Conservation (phyloP, 257 asterid genomes). For the Plantago elongata region DNA sequence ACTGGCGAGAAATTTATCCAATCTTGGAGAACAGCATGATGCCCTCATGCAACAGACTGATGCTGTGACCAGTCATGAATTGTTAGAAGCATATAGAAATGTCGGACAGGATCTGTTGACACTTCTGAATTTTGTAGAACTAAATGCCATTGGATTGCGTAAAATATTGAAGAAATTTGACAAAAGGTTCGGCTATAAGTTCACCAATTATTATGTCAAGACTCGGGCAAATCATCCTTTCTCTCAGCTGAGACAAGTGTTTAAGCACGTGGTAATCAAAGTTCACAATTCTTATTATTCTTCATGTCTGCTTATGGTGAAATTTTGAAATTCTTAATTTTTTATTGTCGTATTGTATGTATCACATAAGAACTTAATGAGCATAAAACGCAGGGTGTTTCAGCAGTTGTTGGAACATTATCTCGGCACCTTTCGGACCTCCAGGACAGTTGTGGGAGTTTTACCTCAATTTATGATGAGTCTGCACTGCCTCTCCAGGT, state of each 20-base stretch:
- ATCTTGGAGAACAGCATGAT: conserved; percentile 58
- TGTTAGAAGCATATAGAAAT: conserved; percentile 59
- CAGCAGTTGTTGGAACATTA: conserved; percentile 85
- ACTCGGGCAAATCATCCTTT: conserved; percentile 92
- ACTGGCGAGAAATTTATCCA: conserved; percentile 54
- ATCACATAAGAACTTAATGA: conserved; percentile 7
- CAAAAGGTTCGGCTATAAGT: conserved; percentile 75
- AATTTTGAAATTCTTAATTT: neutral
- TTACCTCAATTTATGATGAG: conserved; percentile 71
- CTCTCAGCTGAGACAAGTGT: conserved; percentile 86
- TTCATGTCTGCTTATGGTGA: neutral
- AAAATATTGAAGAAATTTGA: conserved; percentile 90
- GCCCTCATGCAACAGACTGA: conserved; percentile 48
- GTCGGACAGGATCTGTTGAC: conserved; percentile 69
- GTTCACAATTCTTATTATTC: neutral
- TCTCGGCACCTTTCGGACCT: conserved; percentile 76
- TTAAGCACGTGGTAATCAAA: conserved; percentile 74
- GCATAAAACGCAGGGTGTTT: conserved; percentile 56
- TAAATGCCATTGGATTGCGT: conserved; percentile 76
- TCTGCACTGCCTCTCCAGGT: conserved; percentile 72
- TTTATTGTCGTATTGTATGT: neutral
- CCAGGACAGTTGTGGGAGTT: conserved; percentile 66
- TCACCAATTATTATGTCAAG: conserved; percentile 83
- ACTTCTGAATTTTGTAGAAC: conserved; percentile 65
- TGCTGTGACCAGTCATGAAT: conserved; percentile 37